A percentile compares a stretch with the other conserved stretches of the same genome.
Evolutionary conservation across 495 filamentous ascomycete species (phyloP).

Genomic region (Trichoderma gamsii): DNA sequence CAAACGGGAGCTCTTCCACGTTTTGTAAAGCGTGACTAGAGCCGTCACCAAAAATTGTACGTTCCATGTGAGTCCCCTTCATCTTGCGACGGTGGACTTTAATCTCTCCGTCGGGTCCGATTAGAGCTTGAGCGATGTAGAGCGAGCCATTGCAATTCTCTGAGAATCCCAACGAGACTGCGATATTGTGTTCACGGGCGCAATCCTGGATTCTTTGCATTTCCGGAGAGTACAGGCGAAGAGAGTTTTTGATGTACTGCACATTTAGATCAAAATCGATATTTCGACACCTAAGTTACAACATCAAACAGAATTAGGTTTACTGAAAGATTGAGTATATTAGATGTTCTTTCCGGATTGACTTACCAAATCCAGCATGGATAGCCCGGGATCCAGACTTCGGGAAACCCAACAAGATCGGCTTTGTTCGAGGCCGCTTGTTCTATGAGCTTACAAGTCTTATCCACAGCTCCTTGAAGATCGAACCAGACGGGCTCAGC

Average conservation of each 20-base stretch:
- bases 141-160: slow-evolving; percentile 43
- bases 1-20: slow-evolving; percentile 39
- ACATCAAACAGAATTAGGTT: not conserved
- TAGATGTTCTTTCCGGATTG: not conserved
- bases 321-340: not conserved
- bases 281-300: not conserved
- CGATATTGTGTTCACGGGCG: slow-evolving; percentile 39
- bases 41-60: slow-evolving; percentile 54
- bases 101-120: slow-evolving; percentile 41
- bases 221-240: slow-evolving; percentile 38
- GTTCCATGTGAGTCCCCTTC: slow-evolving; percentile 59
- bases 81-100: slow-evolving; percentile 46
- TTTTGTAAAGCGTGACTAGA: slow-evolving; percentile 33
- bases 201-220: slow-evolving; percentile 40
- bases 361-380: slow-evolving; percentile 54
- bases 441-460: slow-evolving; percentile 45
- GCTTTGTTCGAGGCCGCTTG: slow-evolving; percentile 48
- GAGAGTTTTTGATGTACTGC: slow-evolving; percentile 32
- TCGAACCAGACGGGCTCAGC: slow-evolving; percentile 53
- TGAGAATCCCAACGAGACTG: slow-evolving; percentile 49
- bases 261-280: not conserved
- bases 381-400: slow-evolving; percentile 53
- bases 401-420: slow-evolving; percentile 49
- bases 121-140: slow-evolving; percentile 54
- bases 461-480: slow-evolving; percentile 40